Conservation (phyloP, 169 alveolate species). For the Theileria parva region DNA sequence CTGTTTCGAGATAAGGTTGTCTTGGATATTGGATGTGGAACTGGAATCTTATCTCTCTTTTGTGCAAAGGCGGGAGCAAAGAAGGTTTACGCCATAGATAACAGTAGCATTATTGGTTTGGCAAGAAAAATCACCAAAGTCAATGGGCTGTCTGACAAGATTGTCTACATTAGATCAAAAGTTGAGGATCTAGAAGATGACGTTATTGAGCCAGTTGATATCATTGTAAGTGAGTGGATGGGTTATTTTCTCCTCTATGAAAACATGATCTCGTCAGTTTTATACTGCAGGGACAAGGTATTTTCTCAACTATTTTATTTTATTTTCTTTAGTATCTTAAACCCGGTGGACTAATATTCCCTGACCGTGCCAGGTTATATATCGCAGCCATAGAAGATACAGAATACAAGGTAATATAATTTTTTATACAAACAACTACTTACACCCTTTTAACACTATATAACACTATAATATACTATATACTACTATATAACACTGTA, state of each 20-base stretch:
- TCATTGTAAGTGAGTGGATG: constrained; percentile 98
- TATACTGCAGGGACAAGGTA: constrained; percentile 94
- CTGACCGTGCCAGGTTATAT: constrained; percentile 92
- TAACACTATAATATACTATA: no score
- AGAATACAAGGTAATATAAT: constrained; percentile 82
- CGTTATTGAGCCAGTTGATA: constrained; percentile 94
- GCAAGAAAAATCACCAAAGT: constrained; percentile 88
- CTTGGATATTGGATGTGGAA: constrained; percentile 98
- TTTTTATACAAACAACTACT: no score
- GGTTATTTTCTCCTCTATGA: constrained; percentile 97
- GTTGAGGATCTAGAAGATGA: constrained; percentile 92
- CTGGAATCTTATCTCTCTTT: constrained; percentile 96
- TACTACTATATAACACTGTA: not conserved
- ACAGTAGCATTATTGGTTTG: constrained; percentile 91
- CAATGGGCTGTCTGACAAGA: constrained; percentile 87
- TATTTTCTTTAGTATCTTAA: constrained; percentile 82
- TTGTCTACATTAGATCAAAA: constrained; percentile 91
- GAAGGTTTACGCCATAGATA: constrained; percentile 97
- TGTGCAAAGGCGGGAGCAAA: constrained; percentile 97
- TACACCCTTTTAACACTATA: not conserved
- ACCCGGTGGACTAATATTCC: constrained; percentile 93
- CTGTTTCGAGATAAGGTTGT: constrained; percentile 94
- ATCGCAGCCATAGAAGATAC: constrained; percentile 97
- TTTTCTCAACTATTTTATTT: not conserved
- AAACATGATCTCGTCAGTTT: constrained; percentile 95